A percentile compares a stretch with the other conserved stretches of the same genome.
phyloP scores from a whole-genome alignment of 2,329 filamentous ascomycete genomes.

The Cytospora piceicola region DNA sequence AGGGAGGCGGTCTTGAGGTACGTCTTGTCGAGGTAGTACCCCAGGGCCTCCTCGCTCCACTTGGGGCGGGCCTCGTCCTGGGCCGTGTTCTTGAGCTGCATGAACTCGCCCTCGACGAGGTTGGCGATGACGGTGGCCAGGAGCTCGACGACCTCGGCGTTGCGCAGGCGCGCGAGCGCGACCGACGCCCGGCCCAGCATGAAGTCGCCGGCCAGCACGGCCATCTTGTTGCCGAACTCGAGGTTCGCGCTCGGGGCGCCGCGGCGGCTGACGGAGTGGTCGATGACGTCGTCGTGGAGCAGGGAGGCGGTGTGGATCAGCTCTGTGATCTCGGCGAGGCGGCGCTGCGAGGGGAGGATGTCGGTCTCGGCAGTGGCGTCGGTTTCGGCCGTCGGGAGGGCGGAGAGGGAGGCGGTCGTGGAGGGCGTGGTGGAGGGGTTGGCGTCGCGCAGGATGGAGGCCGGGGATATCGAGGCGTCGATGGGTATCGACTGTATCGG shows the following conservation, averaged over 20 bases:
- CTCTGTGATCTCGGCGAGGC: slow-evolving; percentile 94
- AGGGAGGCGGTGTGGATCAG: slow-evolving; percentile 96
- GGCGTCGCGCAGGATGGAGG: slow-evolving; percentile 70
- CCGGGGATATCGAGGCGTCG: slow-evolving; percentile 59
- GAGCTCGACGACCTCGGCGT: slow-evolving; percentile 93
- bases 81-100: slow-evolving; percentile 97
- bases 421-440: slow-evolving; percentile 73
- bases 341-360: slow-evolving; percentile 89
- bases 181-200: slow-evolving; percentile 91
- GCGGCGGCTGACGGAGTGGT: slow-evolving; percentile 84
- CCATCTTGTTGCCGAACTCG: slow-evolving; percentile 99
- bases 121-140: slow-evolving; percentile 97
- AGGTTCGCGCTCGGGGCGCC: slow-evolving; percentile 87
- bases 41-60: slow-evolving; percentile 86
- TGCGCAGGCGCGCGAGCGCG: slow-evolving; percentile 83
- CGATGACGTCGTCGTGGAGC: slow-evolving; percentile 97
- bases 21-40: slow-evolving; percentile 97
- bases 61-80: slow-evolving; percentile 80
- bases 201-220: slow-evolving; percentile 96
- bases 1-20: slow-evolving; percentile 96
- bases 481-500: slow-evolving; percentile 42
- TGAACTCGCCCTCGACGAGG: slow-evolving; percentile 97
- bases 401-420: slow-evolving; percentile 47
- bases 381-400: slow-evolving; percentile 40
- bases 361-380: slow-evolving; percentile 56